A percentile compares a stretch with the other conserved stretches of the same genome.
phyloP scores from a whole-genome alignment of 768 basidiomycete species.

The Favolaschia claudopus region DNA sequence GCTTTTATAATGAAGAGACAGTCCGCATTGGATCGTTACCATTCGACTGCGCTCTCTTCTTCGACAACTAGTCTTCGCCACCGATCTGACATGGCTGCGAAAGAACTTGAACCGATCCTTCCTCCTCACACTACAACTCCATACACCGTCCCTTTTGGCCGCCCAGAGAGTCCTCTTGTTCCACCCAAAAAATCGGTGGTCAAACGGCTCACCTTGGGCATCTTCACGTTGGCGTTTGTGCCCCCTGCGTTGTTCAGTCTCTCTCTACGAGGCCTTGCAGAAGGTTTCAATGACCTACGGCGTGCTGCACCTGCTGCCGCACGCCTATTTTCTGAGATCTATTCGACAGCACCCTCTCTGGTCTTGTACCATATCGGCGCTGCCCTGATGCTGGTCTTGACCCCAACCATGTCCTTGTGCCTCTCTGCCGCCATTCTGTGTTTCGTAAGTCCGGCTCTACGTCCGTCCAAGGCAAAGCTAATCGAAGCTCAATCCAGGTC shows the following conservation, averaged over 20 bases:
- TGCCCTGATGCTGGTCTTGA: constrained; percentile 37
- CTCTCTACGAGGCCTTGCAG: not conserved
- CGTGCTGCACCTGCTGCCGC: constrained; percentile 17
- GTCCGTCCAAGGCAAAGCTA: constrained; percentile 14
- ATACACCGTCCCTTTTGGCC: not conserved
- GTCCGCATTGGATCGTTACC: not conserved
- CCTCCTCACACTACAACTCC: not conserved
- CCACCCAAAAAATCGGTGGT: constrained; percentile 12
- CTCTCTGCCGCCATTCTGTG: constrained; percentile 41
- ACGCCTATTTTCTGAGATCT: constrained; percentile 34
- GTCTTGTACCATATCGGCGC: constrained; percentile 36
- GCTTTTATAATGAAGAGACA: constrained; percentile 18
- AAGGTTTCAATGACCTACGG: constrained; percentile 1
- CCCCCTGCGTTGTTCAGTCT: constrained; percentile 1
- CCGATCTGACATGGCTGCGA: constrained; percentile 14
- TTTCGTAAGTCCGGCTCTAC: constrained; percentile 37
- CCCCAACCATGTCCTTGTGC: constrained; percentile 45
- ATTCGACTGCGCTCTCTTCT: constrained; percentile 11
- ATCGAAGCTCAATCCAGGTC: constrained; percentile 12
- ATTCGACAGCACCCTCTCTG: constrained; percentile 28
- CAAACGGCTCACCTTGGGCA: constrained; percentile 39
- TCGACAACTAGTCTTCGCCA: constrained; percentile 9
- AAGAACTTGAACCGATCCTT: constrained; percentile 3
- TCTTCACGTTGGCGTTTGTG: constrained; percentile 45
- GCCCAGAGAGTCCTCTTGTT: not conserved